Base-by-base conservation (phyloP, 1,284 basidiomycete species). In the Sporisorium iseilematis-ciliati region DNA sequence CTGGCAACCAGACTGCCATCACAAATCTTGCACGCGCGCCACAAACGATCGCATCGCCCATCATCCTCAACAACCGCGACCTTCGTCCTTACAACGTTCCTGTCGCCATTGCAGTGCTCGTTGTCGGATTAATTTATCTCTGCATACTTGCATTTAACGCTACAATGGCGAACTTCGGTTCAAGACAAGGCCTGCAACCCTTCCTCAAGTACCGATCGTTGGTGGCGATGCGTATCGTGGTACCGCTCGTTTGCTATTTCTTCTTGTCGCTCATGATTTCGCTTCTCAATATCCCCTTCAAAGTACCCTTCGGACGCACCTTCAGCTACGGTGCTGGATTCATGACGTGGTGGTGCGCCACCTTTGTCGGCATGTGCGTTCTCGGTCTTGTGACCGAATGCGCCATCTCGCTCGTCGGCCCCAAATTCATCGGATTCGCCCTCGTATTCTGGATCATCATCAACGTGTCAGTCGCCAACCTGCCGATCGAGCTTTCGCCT, bases 91-190 rank as follows among this genome's bases (percentile, higher is more conserved):
- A 91, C 80, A 88, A 90, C 72, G 86, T 89, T 42, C 89, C 91
- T 25, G 92, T 92, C 5, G 91, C 92, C 0, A 87, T 89, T 11
- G 93, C 92, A 0, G 88, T 90, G 48, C 88, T 90, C 43, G 91
- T 91, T 66, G 92, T 93, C 26, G 92, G 91, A 26, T 87, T 92
- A 7, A 91, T 93, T 66, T 93, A 92, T 86, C 86, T 91, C 48
- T 86, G 90, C 57, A 92, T 93, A 66, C 81, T 87, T 21, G 71
- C 87, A 67, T 87, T 82, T 66, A 85, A 77, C 55, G 38, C 72
- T 0, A 79, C 78, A 14, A 76, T 84, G 79, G 80, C 75, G 21
- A 60, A 57, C 57, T 77, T 78, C 16, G 65, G 41, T 5, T 46
- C 62, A 6, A 80, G 82, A 3, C 66, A 76, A 41, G 48, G 51